These are phyloP conservation scores for Lachancea mirantina DNA, from an alignment of 805 yeast species.

Conservation along the genomic window DNA sequence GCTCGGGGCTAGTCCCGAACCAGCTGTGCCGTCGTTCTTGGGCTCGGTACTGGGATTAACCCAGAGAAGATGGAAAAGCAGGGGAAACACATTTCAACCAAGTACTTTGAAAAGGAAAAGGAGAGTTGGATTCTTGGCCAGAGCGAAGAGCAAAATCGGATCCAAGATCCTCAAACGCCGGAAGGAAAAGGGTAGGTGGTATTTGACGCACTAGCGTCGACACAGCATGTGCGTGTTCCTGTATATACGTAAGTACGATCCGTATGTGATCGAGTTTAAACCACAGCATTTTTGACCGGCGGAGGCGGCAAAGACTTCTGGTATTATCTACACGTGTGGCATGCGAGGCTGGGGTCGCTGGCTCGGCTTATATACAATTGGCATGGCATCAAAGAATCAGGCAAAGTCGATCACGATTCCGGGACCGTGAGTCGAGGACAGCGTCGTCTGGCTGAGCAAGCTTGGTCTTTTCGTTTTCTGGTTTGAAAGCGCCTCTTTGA, in stretches of 20 bases:
- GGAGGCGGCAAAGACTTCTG: no score
- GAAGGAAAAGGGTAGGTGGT: slow-evolving; percentile 90
- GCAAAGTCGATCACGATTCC: slow-evolving; percentile 57
- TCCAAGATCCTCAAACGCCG: slow-evolving; percentile 72
- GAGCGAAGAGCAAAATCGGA: slow-evolving; percentile 68
- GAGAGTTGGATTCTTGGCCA: slow-evolving; percentile 80
- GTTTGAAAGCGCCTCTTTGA: slow-evolving; percentile 45
- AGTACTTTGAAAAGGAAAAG: slow-evolving; percentile 85
- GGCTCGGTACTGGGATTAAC: slow-evolving; percentile 13
- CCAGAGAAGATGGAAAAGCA: slow-evolving; percentile 62
- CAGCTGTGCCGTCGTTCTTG: no score
- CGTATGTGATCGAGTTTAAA: no score
- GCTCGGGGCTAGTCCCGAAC: no score
- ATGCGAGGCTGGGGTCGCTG: no score
- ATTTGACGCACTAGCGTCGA: slow-evolving; percentile 58
- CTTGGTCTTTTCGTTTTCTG: slow-evolving; percentile 63
- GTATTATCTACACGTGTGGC: no score
- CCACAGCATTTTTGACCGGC: no score
- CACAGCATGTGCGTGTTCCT: neutral
- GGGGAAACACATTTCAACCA: slow-evolving; percentile 96
- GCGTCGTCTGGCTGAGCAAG: slow-evolving; percentile 57
- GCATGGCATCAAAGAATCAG: slow-evolving; percentile 9
- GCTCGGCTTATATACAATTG: no score
- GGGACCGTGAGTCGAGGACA: slow-evolving; percentile 73
- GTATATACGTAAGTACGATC: neutral